These are phyloP conservation scores for Hygrocybe punicea DNA, from an alignment of 768 basidiomycete genomes.

Conservation along the genomic window DNA sequence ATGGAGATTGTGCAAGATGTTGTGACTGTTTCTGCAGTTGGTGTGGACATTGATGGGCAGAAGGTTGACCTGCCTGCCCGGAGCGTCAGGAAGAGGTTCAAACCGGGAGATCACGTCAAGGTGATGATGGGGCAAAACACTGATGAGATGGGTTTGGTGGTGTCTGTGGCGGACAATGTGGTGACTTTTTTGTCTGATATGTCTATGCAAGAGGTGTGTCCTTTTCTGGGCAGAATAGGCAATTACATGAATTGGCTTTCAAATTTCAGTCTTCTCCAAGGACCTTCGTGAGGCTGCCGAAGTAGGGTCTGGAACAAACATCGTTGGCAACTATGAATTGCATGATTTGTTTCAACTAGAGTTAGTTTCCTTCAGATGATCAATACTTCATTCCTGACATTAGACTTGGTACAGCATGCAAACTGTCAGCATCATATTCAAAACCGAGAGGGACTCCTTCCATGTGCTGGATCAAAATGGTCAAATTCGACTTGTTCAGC, in stretches of 20 bases:
- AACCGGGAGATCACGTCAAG: constrained; percentile 97
- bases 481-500: constrained; percentile 81
- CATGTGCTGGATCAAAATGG: constrained; percentile 94
- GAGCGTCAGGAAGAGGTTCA: too few relatives aligned
- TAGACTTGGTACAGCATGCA: constrained; percentile 55
- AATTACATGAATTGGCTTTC: constrained; percentile 5
- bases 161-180: constrained; percentile 83
- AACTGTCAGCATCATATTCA: constrained; percentile 96
- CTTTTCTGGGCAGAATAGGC: not conserved
- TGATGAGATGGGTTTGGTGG: constrained; percentile 94
- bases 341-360: constrained; percentile 97
- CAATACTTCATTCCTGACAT: not conserved
- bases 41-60: constrained; percentile 81
- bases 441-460: constrained; percentile 94
- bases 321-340: constrained; percentile 89
- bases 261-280: constrained; percentile 97
- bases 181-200: constrained; percentile 96
- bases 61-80: constrained; percentile 86
- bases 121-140: constrained; percentile 94
- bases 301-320: constrained; percentile 86
- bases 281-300: constrained; percentile 97
- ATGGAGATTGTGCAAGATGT: constrained; percentile 86
- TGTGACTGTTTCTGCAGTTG: constrained; percentile 76
- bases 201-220: constrained; percentile 84
- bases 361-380: constrained; percentile 46